Evolutionary conservation across 2,329 filamentous ascomycete species (phyloP), one percentile per base, ranked within the genome.

Genomic region (Amauroascus verrucosus): DNA sequence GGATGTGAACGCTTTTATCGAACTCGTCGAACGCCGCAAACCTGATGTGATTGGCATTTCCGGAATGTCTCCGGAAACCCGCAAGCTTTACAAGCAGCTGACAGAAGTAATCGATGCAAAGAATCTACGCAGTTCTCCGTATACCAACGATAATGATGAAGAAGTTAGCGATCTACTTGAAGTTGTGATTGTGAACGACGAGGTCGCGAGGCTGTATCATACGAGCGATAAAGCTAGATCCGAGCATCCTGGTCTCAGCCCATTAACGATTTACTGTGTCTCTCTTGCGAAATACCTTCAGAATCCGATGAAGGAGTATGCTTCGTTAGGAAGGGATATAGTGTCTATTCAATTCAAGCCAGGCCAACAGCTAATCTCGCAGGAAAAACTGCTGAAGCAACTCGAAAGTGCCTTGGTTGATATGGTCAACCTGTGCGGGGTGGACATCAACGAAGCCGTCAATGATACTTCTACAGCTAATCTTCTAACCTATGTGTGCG

Each of bases 401-500:
- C 78, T 98, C 14, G 93, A 98, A 64, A 94, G 87, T n/a, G 88
- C 91, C 43, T 87, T 98, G 82, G 91, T 98, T 9, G 93, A 98
- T 66, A 95, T 95, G 79, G 93, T 98, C 61, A 98, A 98, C 67
- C 81, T 98, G 41, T 89, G 90, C 44, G 93, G 93, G 64, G 88
- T 98, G 35, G 88, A 97, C 63, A 85, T 98, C 64, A 95, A 96
- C 62, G 90, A 96, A 60, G 89, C 90, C 13, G 83, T 95, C 53
- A 78, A 77, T 40, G 88, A 96, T 67, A 66, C 82, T 1, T 88
- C 93, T 63, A 85, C 86, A 7, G 88, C 89, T 13, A 93, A 91
- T 59, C 78, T 98, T 1, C 76, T 98, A 35, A 90, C 90, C 3
- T 98, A 90, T 62, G 81, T 98, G 20, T 88, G 88, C 61, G 93